phyloP scores from a whole-genome alignment of 2,329 filamentous ascomycete genomes.

The Fusarium mangiferae region DNA sequence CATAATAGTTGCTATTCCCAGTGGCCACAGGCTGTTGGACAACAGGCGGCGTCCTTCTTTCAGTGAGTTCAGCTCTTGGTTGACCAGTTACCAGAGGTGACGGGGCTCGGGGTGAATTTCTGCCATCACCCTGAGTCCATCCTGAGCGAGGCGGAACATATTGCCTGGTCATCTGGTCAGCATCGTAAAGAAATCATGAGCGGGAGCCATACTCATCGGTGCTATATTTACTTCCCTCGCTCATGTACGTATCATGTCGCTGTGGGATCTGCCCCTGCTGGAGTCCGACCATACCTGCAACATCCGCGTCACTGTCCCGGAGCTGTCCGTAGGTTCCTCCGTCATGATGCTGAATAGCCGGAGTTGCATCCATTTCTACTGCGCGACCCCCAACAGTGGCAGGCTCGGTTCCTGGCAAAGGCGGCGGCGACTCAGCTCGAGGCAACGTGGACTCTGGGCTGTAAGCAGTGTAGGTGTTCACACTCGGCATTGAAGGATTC shows the following conservation, averaged over 20 bases:
- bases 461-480: constrained; percentile 57
- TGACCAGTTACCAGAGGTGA: constrained; percentile 55
- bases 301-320: constrained; percentile 75
- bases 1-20: constrained; percentile 74
- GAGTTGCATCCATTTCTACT: constrained; percentile 81
- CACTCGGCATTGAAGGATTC: constrained; percentile 47
- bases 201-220: constrained; percentile 69
- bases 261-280: constrained; percentile 64
- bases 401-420: constrained; percentile 60
- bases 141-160: constrained; percentile 66
- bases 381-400: constrained; percentile 67
- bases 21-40: constrained; percentile 38
- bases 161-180: constrained; percentile 47
- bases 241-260: constrained; percentile 64
- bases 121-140: constrained; percentile 62
- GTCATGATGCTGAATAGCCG: constrained; percentile 54
- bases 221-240: constrained; percentile 78
- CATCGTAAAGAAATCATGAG: background rate
- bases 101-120: constrained; percentile 57
- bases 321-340: constrained; percentile 60
- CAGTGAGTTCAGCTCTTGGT: constrained; percentile 51
- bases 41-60: constrained; percentile 49
- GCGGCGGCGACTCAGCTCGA: constrained; percentile 72
- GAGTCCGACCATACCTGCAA: constrained; percentile 77
- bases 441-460: constrained; percentile 60